These are phyloP conservation scores for Argentina anserina DNA, from an alignment of 306 rosid genomes.

Conservation along the genomic window DNA sequence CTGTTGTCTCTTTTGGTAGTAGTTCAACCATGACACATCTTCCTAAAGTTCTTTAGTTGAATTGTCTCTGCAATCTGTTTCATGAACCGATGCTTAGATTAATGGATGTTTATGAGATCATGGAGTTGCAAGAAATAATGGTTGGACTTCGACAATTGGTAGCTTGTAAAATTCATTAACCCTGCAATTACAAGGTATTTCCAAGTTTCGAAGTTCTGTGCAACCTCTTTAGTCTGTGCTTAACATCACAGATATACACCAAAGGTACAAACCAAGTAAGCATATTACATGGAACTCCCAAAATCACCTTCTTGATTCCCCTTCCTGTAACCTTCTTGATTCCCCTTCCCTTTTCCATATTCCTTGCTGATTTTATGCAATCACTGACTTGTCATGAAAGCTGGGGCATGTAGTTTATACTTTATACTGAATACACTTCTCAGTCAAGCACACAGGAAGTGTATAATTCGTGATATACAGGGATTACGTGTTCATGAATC, in stretches of 20 bases:
- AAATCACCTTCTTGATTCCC: not conserved
- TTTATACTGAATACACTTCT: not conserved
- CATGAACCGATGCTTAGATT: not conserved
- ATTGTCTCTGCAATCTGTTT: not conserved
- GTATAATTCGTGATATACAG: no score
- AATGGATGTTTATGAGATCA: not conserved
- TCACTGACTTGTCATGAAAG: not conserved
- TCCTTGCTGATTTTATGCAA: not conserved
- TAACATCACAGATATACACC: not conserved
- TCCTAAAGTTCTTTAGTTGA: not conserved
- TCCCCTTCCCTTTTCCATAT: not conserved
- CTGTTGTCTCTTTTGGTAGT: constrained; percentile 8
- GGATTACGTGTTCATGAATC: no score
- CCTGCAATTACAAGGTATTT: not conserved
- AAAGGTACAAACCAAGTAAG: not conserved
- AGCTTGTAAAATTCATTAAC: not conserved
- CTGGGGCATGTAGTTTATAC: not conserved
- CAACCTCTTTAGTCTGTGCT: not conserved
- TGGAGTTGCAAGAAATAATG: not conserved
- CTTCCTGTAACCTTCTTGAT: not conserved
- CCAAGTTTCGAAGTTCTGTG: not conserved
- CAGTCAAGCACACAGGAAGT: not conserved
- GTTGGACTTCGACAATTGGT: constrained; percentile 1
- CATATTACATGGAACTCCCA: not conserved
- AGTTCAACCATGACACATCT: not conserved